Conservation (phyloP, 1,284 basidiomycete genomes). For the Phlebopus sp. region DNA sequence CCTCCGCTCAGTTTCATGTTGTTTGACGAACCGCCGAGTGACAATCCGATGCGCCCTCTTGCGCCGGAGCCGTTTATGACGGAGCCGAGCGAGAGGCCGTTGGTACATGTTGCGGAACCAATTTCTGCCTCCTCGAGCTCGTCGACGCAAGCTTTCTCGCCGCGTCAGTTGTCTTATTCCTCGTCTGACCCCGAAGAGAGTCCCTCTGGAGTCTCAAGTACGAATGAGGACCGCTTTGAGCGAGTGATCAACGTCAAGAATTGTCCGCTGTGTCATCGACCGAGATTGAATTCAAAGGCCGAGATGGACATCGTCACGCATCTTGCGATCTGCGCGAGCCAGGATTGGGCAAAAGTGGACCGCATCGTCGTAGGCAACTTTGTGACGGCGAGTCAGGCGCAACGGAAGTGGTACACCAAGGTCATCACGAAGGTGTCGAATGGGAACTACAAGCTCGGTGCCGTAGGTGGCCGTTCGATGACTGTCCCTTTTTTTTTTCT, state of each 20-base stretch:
- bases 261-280: slow-evolving; percentile 92
- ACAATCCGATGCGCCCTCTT: slow-evolving; percentile 12
- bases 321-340: slow-evolving; percentile 89
- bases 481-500: background rate
- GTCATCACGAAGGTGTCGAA: slow-evolving; percentile 81
- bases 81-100: slow-evolving; percentile 45
- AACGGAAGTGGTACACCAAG: slow-evolving; percentile 95
- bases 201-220: slow-evolving; percentile 11
- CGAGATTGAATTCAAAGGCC: slow-evolving; percentile 78
- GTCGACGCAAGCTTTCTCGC: slow-evolving; percentile 10
- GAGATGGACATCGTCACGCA: slow-evolving; percentile 95
- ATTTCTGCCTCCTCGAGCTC: slow-evolving; percentile 19
- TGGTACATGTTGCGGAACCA: slow-evolving; percentile 34
- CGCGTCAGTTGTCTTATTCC: slow-evolving; percentile 34
- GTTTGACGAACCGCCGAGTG: slow-evolving; percentile 24
- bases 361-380: slow-evolving; percentile 92
- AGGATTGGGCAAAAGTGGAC: slow-evolving; percentile 90
- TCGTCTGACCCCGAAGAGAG: slow-evolving; percentile 48
- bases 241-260: slow-evolving; percentile 93
- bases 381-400: slow-evolving; percentile 93
- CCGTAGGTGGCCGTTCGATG: slow-evolving; percentile 49
- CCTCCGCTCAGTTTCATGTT: slow-evolving; percentile 36
- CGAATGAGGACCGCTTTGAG: slow-evolving; percentile 60
- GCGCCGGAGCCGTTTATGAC: slow-evolving; percentile 34
- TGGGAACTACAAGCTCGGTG: slow-evolving; percentile 88